Evolutionary conservation across 495 filamentous ascomycete genomes (phyloP).

Genomic region (Penicillium psychrofluorescens): DNA sequence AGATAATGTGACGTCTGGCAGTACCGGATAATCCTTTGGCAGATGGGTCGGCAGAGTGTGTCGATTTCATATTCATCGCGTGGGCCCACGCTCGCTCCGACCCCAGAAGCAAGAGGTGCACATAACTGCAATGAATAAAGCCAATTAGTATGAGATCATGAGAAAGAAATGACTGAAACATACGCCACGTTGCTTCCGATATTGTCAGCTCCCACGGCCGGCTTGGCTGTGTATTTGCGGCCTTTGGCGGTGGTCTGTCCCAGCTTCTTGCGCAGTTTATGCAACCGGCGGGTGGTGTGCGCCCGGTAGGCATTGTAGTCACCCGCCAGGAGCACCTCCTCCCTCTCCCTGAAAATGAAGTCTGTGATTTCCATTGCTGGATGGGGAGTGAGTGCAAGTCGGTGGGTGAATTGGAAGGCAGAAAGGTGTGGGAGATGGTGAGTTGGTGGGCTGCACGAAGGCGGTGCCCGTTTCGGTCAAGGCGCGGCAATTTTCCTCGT

Average conservation of each 20-base stretch:
- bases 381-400: background rate
- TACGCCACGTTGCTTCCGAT: constrained; percentile 74
- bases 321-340: constrained; percentile 76
- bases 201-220: constrained; percentile 66
- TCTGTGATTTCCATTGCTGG: constrained; percentile 80
- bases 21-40: constrained; percentile 69
- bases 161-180: constrained; percentile 9
- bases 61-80: constrained; percentile 87
- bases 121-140: constrained; percentile 51
- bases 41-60: constrained; percentile 64
- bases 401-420: background rate
- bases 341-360: constrained; percentile 67
- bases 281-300: constrained; percentile 73
- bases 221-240: constrained; percentile 72
- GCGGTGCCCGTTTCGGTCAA: constrained; percentile 35
- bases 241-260: constrained; percentile 74
- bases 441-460: constrained; percentile 17
- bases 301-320: constrained; percentile 81
- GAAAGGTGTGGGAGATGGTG: constrained; percentile 10
- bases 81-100: constrained; percentile 94
- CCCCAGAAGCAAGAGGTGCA: constrained; percentile 71
- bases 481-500: constrained; percentile 23
- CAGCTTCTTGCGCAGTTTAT: constrained; percentile 77
- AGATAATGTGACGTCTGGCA: constrained; percentile 78
- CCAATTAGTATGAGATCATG: constrained; percentile 2